Evolutionary conservation across 2,329 filamentous ascomycete species (phyloP).

Genomic region (Cercospora brassicicola): DNA sequence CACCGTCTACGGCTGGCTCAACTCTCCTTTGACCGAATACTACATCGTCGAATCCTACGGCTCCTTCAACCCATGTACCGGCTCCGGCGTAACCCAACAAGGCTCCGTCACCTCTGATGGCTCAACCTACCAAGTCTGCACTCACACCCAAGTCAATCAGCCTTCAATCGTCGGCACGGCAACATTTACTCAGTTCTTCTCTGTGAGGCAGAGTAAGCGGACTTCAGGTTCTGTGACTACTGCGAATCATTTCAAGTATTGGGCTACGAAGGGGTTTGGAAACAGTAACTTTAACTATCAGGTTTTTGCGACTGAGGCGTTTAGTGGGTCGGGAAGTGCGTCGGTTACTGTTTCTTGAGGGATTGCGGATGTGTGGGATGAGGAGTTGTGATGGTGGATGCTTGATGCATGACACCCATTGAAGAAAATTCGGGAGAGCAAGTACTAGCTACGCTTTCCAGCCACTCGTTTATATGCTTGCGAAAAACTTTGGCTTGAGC

Average conservation of each 20-base stretch:
- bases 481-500: no score
- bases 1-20: constrained; percentile 59
- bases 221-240: constrained; percentile 53
- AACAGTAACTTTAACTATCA: constrained; percentile 19
- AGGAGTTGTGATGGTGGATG: no score
- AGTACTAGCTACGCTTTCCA: neutral
- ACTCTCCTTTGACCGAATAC: constrained; percentile 56
- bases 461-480: neutral
- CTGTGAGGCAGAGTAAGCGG: constrained; percentile 54
- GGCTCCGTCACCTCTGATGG: constrained; percentile 56
- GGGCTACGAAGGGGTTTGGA: constrained; percentile 36
- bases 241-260: constrained; percentile 56
- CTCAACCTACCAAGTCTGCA: constrained; percentile 55
- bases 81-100: constrained; percentile 50
- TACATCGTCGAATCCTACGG: constrained; percentile 55
- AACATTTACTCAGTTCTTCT: constrained; percentile 57
- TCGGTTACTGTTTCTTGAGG: constrained; percentile 14
- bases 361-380: no score
- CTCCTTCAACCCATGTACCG: constrained; percentile 44
- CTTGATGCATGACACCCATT: no score
- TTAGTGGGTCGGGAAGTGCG: constrained; percentile 15
- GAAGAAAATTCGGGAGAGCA: neutral
- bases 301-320: constrained; percentile 21
- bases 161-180: constrained; percentile 54
- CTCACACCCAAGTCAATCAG: constrained; percentile 47